Conservation (phyloP, 169 alveolate species). For the Cystoisospora suis region DNA sequence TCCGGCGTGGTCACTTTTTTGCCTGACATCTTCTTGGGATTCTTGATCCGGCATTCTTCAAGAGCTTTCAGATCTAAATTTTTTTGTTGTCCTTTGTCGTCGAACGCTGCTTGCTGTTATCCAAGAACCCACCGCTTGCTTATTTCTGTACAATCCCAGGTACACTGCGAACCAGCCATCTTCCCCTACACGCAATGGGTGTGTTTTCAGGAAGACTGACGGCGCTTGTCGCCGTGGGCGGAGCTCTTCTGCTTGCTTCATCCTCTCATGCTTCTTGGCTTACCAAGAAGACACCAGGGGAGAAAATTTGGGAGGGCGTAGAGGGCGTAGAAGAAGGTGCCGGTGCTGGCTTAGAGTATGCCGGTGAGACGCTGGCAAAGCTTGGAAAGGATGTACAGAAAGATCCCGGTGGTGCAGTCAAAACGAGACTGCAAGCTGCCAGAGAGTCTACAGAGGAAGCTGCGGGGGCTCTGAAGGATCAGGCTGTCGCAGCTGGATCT, state of each 20-base stretch:
- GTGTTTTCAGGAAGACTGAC: background rate
- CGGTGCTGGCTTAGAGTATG: background rate
- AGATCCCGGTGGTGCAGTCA: background rate
- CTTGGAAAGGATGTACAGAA: background rate
- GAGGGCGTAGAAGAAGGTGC: background rate
- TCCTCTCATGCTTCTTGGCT: background rate
- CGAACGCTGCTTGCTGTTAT: too few species aligned
- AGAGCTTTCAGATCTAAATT: too few species aligned
- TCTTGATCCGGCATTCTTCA: too few species aligned
- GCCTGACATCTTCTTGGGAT: too few species aligned
- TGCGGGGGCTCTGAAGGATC: too few species aligned
- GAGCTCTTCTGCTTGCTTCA: background rate
- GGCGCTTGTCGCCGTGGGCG: background rate
- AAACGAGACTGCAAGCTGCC: background rate
- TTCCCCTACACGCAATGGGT: too few species aligned
- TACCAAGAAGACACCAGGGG: background rate
- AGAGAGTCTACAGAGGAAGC: background rate
- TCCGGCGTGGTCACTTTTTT: too few species aligned
- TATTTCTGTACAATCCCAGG: too few species aligned
- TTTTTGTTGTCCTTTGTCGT: too few species aligned
- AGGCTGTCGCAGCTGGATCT: too few species aligned
- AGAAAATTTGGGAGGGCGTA: constrained; percentile 2
- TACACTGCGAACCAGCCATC: too few species aligned
- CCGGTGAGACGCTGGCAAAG: background rate
- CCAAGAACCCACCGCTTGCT: too few species aligned